Base-by-base conservation (phyloP, 352 stramenopile species). In the Saprolegnia parasitica region DNA sequence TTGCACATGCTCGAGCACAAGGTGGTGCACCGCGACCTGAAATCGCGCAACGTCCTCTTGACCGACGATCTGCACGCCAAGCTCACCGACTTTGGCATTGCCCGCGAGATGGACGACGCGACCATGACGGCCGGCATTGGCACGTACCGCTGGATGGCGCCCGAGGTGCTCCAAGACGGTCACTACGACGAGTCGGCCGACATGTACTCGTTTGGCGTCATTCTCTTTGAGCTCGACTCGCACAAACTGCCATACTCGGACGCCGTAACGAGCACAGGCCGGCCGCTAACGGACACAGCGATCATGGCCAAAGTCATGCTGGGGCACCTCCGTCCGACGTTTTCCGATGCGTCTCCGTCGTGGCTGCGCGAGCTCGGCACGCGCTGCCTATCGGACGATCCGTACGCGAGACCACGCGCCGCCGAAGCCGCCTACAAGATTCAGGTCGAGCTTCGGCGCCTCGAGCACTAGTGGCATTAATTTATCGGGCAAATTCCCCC, bases 181-280 rank as follows among this genome's bases (percentile, higher is more conserved):
- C 77, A 83, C 46, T 81, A 84, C 76, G 80, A 76, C 5, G 79
- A 83, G 56, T 78, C 77, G 47, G 77, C 79, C 11, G 77, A 84
- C 70, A 81, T 82, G 71, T 86, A 80, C 71, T 82, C 76, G 52
- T 80, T 83, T 50, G 77, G 79, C 52, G 84, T 95, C 62, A 86
- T 95, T 68, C 78, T 95, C 32, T 89, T 78, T 47, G 86, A 95
- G 71, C 74, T 95, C 24, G 84, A 93, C 37, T 50, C 57, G 10
- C 15, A 65, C 18, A 49, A 29, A 0, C 15, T 65, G 11, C 57
- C 57, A 18, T 65, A 65, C 21, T 49, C 57, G 10, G 57, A 65
- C 24, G 26, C 52, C 15, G 24, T 29, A 4, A 65, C 46, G 18
- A 32, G 37, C 35, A 52, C 15, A 5, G 57, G 57, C 16, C 23